These are phyloP conservation scores for Annulohypoxylon moriforme DNA, from an alignment of 495 filamentous ascomycete genomes.

Conservation along the genomic window DNA sequence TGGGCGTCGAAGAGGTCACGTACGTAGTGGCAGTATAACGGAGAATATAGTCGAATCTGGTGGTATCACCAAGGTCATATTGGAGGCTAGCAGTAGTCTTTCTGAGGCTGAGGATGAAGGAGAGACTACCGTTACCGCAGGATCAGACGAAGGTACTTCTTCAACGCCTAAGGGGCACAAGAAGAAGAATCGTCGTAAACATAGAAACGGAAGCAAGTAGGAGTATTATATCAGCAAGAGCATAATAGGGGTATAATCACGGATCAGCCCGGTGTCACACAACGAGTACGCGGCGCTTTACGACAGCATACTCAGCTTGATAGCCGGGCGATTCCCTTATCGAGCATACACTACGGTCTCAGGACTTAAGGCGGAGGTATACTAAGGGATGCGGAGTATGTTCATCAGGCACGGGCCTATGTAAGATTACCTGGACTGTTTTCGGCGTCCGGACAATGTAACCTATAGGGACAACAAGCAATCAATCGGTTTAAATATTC, in stretches of 20 bases:
- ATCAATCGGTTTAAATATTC: background rate
- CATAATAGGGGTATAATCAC: background rate
- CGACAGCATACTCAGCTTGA: background rate
- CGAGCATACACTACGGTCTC: conserved; percentile 17
- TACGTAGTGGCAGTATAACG: conserved; percentile 87
- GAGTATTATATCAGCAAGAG: background rate
- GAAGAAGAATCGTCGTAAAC: conserved; percentile 40
- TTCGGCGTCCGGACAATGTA: conserved; percentile 5
- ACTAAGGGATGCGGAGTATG: background rate
- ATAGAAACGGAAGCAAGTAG: conserved; percentile 32
- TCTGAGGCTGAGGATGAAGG: conserved; percentile 50
- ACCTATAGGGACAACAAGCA: conserved; percentile 3
- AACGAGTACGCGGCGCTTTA: background rate
- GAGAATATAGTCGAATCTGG: conserved; percentile 86
- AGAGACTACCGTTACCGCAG: background rate
- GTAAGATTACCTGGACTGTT: conserved; percentile 19
- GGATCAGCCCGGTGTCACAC: background rate
- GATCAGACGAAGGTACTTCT: conserved; percentile 29
- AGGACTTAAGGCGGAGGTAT: background rate
- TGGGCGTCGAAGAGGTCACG: conserved; percentile 62
- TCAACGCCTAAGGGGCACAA: conserved; percentile 21
- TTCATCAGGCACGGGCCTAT: background rate
- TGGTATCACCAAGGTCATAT: conserved; percentile 85
- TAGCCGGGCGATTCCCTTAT: background rate
- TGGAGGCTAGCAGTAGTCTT: conserved; percentile 75